Percentiles rank a stretch among this genome's conserved stretches.
These are phyloP conservation scores for Solanum arcanum DNA, from an alignment of 257 asterid species.

Conservation along the genomic window DNA sequence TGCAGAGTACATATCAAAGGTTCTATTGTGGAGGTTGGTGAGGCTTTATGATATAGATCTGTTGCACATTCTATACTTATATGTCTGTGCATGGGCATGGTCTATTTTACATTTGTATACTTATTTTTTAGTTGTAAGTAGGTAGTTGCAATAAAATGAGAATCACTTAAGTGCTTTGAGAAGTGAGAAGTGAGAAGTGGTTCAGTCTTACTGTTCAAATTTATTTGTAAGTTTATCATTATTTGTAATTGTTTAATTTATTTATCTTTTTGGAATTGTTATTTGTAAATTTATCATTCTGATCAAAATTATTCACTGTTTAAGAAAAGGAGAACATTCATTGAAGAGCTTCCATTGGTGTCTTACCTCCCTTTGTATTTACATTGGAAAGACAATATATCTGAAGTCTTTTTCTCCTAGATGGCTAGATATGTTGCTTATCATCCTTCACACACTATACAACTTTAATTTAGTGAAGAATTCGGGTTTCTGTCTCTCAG, in stretches of 20 bases:
- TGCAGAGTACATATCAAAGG: constrained; percentile 51
- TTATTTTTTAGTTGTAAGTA: background rate
- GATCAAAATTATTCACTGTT: background rate
- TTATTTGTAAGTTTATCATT: background rate
- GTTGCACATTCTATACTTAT: background rate
- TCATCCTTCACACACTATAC: background rate
- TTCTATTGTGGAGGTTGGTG: constrained; percentile 67
- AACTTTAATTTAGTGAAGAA: background rate
- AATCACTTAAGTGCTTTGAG: background rate
- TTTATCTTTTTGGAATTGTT: too few relatives aligned
- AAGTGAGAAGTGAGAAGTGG: background rate
- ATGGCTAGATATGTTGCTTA: background rate
- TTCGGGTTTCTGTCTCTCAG: background rate
- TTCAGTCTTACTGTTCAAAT: background rate
- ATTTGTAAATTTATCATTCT: background rate
- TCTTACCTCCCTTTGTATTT: background rate
- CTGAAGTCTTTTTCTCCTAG: background rate
- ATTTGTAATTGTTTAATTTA: too few relatives aligned
- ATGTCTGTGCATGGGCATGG: background rate
- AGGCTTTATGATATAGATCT: background rate
- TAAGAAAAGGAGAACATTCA: background rate
- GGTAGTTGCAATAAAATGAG: background rate
- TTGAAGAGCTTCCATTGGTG: background rate
- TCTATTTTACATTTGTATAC: background rate
- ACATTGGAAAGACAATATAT: background rate